Conservation (phyloP, 805 yeast species). For the Metschnikowia arizonensis region DNA sequence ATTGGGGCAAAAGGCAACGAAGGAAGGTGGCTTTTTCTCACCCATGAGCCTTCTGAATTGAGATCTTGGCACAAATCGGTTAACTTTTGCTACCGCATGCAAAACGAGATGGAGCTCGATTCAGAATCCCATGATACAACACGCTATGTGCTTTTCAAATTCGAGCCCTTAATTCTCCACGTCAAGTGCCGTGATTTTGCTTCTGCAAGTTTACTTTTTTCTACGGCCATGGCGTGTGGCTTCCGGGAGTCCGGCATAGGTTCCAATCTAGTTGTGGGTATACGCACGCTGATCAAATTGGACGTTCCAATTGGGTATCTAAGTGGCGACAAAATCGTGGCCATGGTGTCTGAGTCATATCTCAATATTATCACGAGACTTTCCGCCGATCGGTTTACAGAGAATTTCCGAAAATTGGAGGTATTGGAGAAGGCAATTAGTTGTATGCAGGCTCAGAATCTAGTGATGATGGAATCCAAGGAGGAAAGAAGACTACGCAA, state of each 20-base stretch:
- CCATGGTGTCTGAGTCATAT: conserved; percentile 52
- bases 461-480: conserved; percentile 41
- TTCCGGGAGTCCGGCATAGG: conserved; percentile 87
- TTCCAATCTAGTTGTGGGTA: conserved; percentile 69
- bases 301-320: conserved; percentile 74
- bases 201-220: conserved; percentile 58
- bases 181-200: conserved; percentile 66
- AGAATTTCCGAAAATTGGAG: conserved; percentile 56
- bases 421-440: conserved; percentile 44
- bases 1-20: conserved; percentile 84
- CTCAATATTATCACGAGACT: conserved; percentile 49
- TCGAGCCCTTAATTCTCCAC: conserved; percentile 81
- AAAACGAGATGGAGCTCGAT: not conserved
- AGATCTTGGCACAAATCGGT: conserved; percentile 44
- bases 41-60: conserved; percentile 55
- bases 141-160: conserved; percentile 68
- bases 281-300: conserved; percentile 66
- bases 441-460: conserved; percentile 18
- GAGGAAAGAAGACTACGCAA: conserved; percentile 56
- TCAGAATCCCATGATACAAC: conserved; percentile 3
- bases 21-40: conserved; percentile 79
- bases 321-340: conserved; percentile 25
- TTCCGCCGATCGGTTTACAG: conserved; percentile 60
- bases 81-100: conserved; percentile 16
- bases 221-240: conserved; percentile 77